Conservation (phyloP, 179 eudicot species). For the Nepenthes alata region DNA sequence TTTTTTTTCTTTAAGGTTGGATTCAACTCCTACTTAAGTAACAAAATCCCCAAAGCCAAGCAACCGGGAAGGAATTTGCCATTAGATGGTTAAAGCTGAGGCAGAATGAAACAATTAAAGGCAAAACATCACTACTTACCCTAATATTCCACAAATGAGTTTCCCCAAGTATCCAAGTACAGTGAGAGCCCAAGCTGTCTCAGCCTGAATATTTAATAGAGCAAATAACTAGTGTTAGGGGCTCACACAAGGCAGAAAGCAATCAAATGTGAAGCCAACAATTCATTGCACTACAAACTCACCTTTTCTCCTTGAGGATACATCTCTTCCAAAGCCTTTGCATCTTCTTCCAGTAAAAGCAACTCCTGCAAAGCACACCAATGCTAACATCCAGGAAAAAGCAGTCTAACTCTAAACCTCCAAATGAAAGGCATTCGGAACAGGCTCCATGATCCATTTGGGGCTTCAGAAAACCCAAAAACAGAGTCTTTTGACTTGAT, state of each 20-base stretch:
- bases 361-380: slow-evolving; percentile 46
- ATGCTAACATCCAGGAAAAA: background rate
- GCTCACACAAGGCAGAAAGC: background rate
- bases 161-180: slow-evolving; percentile 95
- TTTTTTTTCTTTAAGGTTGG: too few species aligned
- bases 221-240: slow-evolving; percentile 6
- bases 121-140: slow-evolving; percentile 32
- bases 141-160: slow-evolving; percentile 68
- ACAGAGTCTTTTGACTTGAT: too few species aligned
- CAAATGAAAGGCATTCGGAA: background rate
- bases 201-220: slow-evolving; percentile 49
- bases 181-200: slow-evolving; percentile 96
- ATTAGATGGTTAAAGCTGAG: background rate
- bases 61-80: too few species aligned
- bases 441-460: too few species aligned
- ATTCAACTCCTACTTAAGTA: too few species aligned
- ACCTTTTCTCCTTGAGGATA: slow-evolving; percentile 99
- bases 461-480: too few species aligned
- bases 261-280: background rate
- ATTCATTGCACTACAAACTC: slow-evolving; percentile 10
- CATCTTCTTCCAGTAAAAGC: slow-evolving; percentile 86
- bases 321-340: slow-evolving; percentile 94
- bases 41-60: too few species aligned
- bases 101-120: background rate
- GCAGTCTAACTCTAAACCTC: background rate